Base-by-base conservation (phyloP, 805 yeast genomes). In the Barnettozyma wickerhamii region DNA sequence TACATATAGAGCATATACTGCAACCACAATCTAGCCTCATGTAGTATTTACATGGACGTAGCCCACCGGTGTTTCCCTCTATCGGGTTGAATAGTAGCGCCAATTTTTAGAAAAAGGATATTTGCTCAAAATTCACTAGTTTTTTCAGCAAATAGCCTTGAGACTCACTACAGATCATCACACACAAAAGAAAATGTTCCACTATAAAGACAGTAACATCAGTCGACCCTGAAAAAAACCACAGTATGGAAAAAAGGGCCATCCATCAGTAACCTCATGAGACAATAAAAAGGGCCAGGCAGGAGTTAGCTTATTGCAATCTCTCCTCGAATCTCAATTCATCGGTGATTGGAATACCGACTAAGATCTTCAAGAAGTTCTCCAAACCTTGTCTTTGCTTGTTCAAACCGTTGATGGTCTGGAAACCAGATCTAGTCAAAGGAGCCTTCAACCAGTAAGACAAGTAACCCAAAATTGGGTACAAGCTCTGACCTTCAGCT, bases 381-480 rank as follows among this genome's bases (percentile, higher is more conserved):
- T 90, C 98, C 51, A 90, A 70, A 38, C 95, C 96, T 54, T 81
- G 75, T 61, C 96, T 83, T 72, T 91, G 98, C 69, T 90, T 91
- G 77, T 88, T 91, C 62, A 90, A 75, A 20, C 97, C 96, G 58
- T 90, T 90, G 56, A 90, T 86, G 24, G 96, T 82, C 60, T 86
- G 83, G 67, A 73, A 85, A 5, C 96, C 96, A 37, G 88, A 86
- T 68, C 91, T 85, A 37, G 95, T 81, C 54, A 90, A 77, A 50
- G 98, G 98, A 2, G 97, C 97, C 73, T 90, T 90, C 60, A 91
- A 79, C 97, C 97, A 90, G 70, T 90, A 90, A 59, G 90, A 78
- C 64, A 90, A 74, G 63, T 89, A 84, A 14, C 95, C 78, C 60
- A 91, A 72, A 37, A 91, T 90, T 19, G 95, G 79, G 68, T 90